These are phyloP conservation scores for Macrolepiota fuliginosa DNA, from an alignment of 768 basidiomycete genomes.

Conservation along the genomic window DNA sequence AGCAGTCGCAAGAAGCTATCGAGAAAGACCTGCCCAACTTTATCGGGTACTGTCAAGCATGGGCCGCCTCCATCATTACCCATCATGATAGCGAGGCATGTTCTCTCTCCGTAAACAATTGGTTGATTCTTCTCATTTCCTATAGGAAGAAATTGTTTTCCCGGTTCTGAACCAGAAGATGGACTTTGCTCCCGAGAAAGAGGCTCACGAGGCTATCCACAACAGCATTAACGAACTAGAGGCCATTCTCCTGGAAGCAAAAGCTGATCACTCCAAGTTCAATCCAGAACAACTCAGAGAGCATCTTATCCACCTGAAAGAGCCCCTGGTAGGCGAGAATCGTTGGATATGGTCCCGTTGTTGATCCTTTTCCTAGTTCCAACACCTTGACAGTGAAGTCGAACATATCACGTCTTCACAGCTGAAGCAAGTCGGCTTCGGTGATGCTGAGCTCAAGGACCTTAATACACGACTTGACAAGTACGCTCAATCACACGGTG, in stretches of 20 bases:
- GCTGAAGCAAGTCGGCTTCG: conserved; percentile 1
- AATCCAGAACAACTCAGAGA: not conserved
- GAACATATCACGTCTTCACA: conserved; percentile 1
- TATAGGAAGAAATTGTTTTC: conserved; percentile 1
- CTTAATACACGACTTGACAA: not conserved
- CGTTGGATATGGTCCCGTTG: not conserved
- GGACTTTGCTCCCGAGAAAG: conserved; percentile 6
- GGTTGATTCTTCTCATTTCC: not conserved
- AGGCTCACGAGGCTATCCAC: conserved; percentile 2
- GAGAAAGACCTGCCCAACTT: conserved; percentile 1
- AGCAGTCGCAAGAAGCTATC: not conserved
- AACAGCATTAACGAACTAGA: not conserved
- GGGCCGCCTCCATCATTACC: not conserved
- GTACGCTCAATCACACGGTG: not conserved
- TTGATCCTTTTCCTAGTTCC: not conserved
- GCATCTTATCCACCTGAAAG: not conserved
- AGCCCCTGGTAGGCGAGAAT: not conserved
- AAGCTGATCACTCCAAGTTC: conserved; percentile 5
- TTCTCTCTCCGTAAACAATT: not conserved
- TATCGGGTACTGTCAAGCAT: conserved; percentile 5
- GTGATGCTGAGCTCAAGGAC: not conserved
- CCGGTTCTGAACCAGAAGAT: conserved; percentile 10
- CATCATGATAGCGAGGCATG: conserved; percentile 7
- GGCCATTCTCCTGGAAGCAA: not conserved
- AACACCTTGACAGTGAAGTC: conserved; percentile 5